Evolutionary conservation across 2,329 filamentous ascomycete genomes (phyloP).

Genomic region (Chaetomiaceae sp.): DNA sequence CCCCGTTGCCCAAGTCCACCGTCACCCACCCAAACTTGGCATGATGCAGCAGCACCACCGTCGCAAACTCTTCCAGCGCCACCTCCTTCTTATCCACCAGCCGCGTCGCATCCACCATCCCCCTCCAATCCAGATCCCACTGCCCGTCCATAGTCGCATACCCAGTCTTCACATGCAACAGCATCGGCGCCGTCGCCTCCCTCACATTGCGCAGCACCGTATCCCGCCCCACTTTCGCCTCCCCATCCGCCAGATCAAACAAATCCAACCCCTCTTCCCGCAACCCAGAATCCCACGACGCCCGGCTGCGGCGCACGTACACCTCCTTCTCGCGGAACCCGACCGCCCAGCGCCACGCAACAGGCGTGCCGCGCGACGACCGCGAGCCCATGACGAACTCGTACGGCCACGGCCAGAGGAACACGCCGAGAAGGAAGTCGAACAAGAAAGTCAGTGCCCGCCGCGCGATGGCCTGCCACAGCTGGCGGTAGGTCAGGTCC

Average conservation of each 20-base stretch:
- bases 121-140: constrained; percentile 82
- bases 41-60: constrained; percentile 64
- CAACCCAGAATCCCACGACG: constrained; percentile 45
- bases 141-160: constrained; percentile 79
- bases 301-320: constrained; percentile 70
- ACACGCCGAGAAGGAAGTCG: constrained; percentile 65
- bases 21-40: constrained; percentile 67
- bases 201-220: constrained; percentile 57
- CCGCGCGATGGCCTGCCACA: constrained; percentile 52
- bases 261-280: constrained; percentile 51
- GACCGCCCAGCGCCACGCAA: constrained; percentile 66
- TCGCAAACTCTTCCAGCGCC: constrained; percentile 63
- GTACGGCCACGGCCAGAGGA: constrained; percentile 68
- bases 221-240: constrained; percentile 42
- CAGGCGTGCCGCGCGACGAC: constrained; percentile 49
- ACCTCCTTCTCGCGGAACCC: constrained; percentile 79
- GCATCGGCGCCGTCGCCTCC: constrained; percentile 62
- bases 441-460: constrained; percentile 64
- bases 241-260: constrained; percentile 42
- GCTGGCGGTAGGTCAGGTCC: constrained; percentile 50
- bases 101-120: constrained; percentile 69
- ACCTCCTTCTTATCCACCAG: constrained; percentile 61
- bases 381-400: constrained; percentile 62
- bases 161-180: constrained; percentile 73
- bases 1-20: constrained; percentile 52